phyloP scores from a whole-genome alignment of 805 yeast genomes.

The Kurtzmaniella fragi region DNA sequence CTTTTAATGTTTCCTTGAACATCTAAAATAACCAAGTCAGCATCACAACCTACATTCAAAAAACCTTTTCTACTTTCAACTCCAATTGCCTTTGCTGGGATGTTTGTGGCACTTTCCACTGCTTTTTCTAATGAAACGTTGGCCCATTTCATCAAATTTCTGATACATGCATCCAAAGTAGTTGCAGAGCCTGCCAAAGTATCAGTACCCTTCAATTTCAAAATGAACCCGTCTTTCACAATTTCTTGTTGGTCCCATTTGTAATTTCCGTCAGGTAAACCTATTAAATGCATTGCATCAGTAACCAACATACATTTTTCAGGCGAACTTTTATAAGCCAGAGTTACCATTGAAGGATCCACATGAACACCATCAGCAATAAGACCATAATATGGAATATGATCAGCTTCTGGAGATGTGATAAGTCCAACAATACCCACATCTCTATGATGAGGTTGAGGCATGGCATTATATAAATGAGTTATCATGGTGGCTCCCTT shows the following conservation, averaged over 20 bases:
- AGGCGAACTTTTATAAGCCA: conserved; percentile 48
- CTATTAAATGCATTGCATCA: conserved; percentile 55
- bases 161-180: conserved; percentile 44
- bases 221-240: conserved; percentile 42
- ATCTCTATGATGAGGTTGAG: conserved; percentile 54
- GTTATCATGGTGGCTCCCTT: conserved; percentile 59
- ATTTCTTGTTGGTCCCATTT: conserved; percentile 46
- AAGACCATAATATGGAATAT: conserved; percentile 45
- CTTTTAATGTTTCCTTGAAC: conserved; percentile 37
- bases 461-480: conserved; percentile 61
- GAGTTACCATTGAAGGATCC: conserved; percentile 46
- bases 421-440: conserved; percentile 52
- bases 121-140: conserved; percentile 45
- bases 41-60: conserved; percentile 49
- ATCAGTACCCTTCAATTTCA: conserved; percentile 47
- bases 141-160: conserved; percentile 49
- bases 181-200: conserved; percentile 64
- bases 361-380: conserved; percentile 59
- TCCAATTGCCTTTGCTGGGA: conserved; percentile 47
- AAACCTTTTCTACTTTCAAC: conserved; percentile 43
- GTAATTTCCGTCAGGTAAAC: conserved; percentile 53
- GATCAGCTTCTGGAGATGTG: conserved; percentile 19
- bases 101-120: conserved; percentile 50
- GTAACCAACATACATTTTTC: conserved; percentile 53
- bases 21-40: conserved; percentile 48